These are phyloP conservation scores for Arthrinium puccinioides DNA, from an alignment of 2,329 filamentous ascomycete genomes.

Conservation along the genomic window DNA sequence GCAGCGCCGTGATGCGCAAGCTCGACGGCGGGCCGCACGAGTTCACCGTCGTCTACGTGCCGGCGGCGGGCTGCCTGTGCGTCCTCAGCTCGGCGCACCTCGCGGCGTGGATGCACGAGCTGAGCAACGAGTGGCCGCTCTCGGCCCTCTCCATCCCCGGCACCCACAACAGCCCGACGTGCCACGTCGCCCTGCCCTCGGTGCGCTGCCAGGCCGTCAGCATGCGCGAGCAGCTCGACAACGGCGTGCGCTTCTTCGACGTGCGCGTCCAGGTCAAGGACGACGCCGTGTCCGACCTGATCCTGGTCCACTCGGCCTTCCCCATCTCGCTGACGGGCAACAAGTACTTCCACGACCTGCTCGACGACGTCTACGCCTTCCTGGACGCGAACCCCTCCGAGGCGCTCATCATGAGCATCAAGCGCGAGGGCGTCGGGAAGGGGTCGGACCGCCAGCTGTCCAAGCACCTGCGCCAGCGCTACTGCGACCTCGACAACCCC, in stretches of 20 bases:
- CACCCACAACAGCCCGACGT: conserved; percentile 90
- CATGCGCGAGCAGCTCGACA: conserved; percentile 70
- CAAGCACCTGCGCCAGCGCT: conserved; percentile 65
- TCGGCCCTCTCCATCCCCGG: conserved; percentile 84
- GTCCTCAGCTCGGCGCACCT: conserved; percentile 67
- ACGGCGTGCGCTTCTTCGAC: conserved; percentile 92
- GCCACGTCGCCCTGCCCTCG: conserved; percentile 76
- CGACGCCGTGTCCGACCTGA: conserved; percentile 54
- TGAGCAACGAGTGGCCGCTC: conserved; percentile 65
- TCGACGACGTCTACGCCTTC: conserved; percentile 67
- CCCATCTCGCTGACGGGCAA: conserved; percentile 76
- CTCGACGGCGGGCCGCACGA: conserved; percentile 42
- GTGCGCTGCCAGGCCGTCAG: conserved; percentile 86
- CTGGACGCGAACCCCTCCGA: conserved; percentile 72
- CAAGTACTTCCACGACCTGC: conserved; percentile 70
- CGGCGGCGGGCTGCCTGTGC: conserved; percentile 44
- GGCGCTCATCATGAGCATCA: conserved; percentile 78
- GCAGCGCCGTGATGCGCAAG: conserved; percentile 54
- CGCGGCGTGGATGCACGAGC: conserved; percentile 71
- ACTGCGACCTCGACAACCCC: conserved; percentile 42
- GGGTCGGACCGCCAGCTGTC: conserved; percentile 74
- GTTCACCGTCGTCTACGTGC: conserved; percentile 60
- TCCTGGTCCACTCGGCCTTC: conserved; percentile 85
- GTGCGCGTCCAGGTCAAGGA: conserved; percentile 61
- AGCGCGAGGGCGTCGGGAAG: conserved; percentile 81